Evolutionary conservation across 2,329 filamentous ascomycete genomes (phyloP), one percentile per base, ranked within the genome.

Genomic region (Cladosporium sp.): DNA sequence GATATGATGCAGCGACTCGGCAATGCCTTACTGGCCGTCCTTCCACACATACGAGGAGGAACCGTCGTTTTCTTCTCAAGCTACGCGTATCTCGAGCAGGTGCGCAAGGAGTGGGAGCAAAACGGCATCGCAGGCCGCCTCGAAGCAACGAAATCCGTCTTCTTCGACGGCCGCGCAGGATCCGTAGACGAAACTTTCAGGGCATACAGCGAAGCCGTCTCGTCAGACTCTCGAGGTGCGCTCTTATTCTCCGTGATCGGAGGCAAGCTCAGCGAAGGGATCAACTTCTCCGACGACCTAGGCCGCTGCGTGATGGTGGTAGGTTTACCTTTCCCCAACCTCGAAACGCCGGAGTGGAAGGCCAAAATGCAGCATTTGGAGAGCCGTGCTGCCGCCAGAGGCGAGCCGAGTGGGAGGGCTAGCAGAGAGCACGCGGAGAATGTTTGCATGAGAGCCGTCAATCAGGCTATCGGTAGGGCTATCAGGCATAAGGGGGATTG

Each of bases 11-110:
- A 74, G 36, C 84, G 91, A 50, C 79, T 97, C 0, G 93, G 91
- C 0, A 68, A 80, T 22, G 79, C 86, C 0, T 74, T 98, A 7
- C 65, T 89, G 1, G 84, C 84, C 45, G 74, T 93, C 4, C 87
- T 86, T 59, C 76, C 78, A 6, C 72, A 82, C 4, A 86, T 96
- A 0, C 89, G 89, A 0, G 91, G 96, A 58, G 93, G 93, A 2
- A 80, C 96, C 1, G 89, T 98, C 0, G 83, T 91, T 0, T 98
- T 98, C 73, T 97, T 98, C 59, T 91, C 93, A 1, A 95, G 90
- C 67, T 97, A 98, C 66, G 80, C 86, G 8, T 97, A 95, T 65
- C 79, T 98, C 0, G 84, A 90, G 42, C 80, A 83, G 40, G 88
- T 95, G 6, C 58, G 69, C 9, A 55, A 57, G 4, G 58, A 61